Percentiles rank a stretch among this genome's conserved stretches.
Evolutionary conservation across 768 basidiomycete species (phyloP).

Genomic region (Pleurotus cornucopiae): DNA sequence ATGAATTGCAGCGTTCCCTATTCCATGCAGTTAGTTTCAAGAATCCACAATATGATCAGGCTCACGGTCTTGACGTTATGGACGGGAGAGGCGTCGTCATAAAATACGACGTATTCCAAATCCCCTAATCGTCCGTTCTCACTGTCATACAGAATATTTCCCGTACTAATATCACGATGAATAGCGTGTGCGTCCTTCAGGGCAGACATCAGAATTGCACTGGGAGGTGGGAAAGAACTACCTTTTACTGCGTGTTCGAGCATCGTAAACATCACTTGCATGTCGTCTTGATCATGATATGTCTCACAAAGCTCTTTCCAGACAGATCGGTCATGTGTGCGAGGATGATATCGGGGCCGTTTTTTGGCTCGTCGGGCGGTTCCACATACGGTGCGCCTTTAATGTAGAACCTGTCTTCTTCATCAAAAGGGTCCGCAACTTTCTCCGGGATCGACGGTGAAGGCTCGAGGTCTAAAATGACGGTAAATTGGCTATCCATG

Average conservation of each 20-base stretch:
- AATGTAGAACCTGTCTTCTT: not conserved
- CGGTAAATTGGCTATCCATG: not conserved
- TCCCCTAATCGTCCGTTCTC: conserved; percentile 9
- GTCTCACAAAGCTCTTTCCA: not conserved
- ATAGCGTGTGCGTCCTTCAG: conserved; percentile 2
- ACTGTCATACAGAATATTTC: conserved; percentile 9
- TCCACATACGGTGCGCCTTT: not conserved
- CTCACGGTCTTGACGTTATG: conserved; percentile 9
- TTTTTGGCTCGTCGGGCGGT: not conserved
- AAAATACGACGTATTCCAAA: conserved; percentile 9
- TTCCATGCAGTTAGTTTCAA: not conserved
- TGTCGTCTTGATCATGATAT: not conserved
- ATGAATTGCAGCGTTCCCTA: conserved; percentile 16
- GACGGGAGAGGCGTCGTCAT: not conserved
- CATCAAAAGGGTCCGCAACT: not conserved
- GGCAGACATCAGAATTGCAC: not conserved
- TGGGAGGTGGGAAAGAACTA: not conserved
- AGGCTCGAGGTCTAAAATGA: not conserved
- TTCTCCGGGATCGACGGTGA: not conserved
- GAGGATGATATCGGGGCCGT: not conserved
- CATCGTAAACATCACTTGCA: not conserved
- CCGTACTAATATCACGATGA: conserved; percentile 15
- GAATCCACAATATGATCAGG: not conserved
- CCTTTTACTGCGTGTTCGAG: conserved; percentile 3
- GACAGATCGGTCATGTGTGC: not conserved